Percentiles rank a stretch among this genome's conserved stretches.
Evolutionary conservation across 495 filamentous ascomycete species (phyloP).

Genomic region (Podospora didyma): DNA sequence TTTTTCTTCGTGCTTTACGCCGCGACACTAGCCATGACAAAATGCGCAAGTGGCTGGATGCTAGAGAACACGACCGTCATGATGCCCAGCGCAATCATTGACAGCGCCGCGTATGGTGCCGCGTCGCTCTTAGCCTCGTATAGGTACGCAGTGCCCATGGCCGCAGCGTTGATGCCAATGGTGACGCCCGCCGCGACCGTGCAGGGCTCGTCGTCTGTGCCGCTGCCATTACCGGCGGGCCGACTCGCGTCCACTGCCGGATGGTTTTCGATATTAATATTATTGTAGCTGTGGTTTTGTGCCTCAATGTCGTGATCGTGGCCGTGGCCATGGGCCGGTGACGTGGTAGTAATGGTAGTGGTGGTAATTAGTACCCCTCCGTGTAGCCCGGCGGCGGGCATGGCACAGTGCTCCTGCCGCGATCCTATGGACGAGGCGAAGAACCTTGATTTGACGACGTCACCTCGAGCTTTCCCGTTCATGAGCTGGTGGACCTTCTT

Average conservation of each 20-base stretch:
- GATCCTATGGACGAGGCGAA: background rate
- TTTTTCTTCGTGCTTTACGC: background rate
- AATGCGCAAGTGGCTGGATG: conserved; percentile 25
- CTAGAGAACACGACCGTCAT: conserved; percentile 44
- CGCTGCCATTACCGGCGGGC: background rate
- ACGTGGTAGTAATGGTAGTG: background rate
- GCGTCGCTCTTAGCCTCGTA: conserved; percentile 44
- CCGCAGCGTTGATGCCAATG: conserved; percentile 46
- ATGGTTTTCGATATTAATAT: background rate
- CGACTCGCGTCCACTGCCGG: no score
- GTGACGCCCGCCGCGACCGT: conserved; percentile 41
- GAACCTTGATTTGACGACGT: background rate
- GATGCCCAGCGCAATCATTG: conserved; percentile 45
- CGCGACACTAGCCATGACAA: conserved; percentile 18
- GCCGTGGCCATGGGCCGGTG: background rate
- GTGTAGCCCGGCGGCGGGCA: background rate
- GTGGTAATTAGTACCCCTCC: background rate
- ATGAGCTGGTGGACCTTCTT: conserved; percentile 2
- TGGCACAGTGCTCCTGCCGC: background rate
- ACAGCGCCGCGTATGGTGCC: conserved; percentile 43
- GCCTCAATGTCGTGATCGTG: conserved; percentile 8
- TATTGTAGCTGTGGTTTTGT: background rate
- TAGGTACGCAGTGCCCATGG: conserved; percentile 47
- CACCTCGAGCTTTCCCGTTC: background rate
- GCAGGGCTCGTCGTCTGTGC: conserved; percentile 17